Base-by-base conservation (phyloP, 179 eudicot genomes). In the Spergularia azorica region DNA sequence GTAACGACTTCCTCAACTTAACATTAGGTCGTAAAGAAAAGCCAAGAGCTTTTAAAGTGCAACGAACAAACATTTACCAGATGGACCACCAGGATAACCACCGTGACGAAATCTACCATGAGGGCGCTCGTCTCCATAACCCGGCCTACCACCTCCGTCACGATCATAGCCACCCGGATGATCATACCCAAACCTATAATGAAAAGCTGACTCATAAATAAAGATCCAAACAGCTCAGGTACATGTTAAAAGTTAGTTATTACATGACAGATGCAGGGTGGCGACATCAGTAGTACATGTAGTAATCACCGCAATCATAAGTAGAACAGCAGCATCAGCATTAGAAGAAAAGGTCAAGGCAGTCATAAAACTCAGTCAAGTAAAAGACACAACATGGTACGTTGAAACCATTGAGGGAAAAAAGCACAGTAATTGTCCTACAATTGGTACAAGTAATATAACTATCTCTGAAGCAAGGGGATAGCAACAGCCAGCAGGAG, bases 101-200 rank as follows among this genome's bases (percentile, higher is more conserved):
- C 97, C 98, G 78, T 84, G 75, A 56, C 98, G 98, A 48, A 79
- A 90, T 71, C 99, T 90, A 77, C 99, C 98, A 87, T 86, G 94
- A 73, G 93, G 94, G 87, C 98, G 90, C 15, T 89, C 98, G 76
- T 91, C 96, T 77, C 70, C 84, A 84, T 87, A 94, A 76, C 92
- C 93, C 76, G 82, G 86, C 71, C 97, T 93, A 71, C 93, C 95
- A 8, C 93, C 95, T 70, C 81, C 76, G n/a, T 91, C 96, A 63
- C 99, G 96, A 2, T 90, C 98, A 84, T 91, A 87, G 8, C 90
- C 91, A 68, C 91, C 88, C 54, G 87, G 87, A 82, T 85, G 76
- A 79, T 91, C 94, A 87, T 94, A 85, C n/a, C 94, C 97, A 85
- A 94, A 91, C 91, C 99, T 96, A 86, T 36, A 71, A 16, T 64